Evolutionary conservation across 257 asterid species (phyloP).

Genomic region (Nicotiana sylvestris): DNA sequence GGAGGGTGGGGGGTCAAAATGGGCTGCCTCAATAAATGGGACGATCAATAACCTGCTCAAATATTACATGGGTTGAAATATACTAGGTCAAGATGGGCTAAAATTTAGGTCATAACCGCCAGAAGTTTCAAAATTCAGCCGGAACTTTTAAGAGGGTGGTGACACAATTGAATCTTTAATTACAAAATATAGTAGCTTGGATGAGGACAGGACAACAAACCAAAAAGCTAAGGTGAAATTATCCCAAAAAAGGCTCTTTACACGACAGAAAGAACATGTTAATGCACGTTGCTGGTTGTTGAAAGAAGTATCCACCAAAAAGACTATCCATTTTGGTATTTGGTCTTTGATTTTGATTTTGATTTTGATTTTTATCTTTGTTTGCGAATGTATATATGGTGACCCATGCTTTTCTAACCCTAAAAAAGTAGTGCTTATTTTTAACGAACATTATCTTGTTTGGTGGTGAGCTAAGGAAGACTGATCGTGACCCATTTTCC

Average conservation of each 20-base stretch:
- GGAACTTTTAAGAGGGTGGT: neutral
- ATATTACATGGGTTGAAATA: too few species aligned
- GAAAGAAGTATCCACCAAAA: slow-evolving; percentile 6
- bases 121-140: neutral
- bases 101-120: too few species aligned
- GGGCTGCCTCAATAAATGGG: too few species aligned
- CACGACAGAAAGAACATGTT: slow-evolving; percentile 32
- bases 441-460: slow-evolving; percentile 22
- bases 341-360: neutral
- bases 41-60: too few species aligned
- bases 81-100: too few species aligned
- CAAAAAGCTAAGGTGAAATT: neutral
- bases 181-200: neutral
- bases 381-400: slow-evolving; percentile 14
- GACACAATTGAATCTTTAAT: neutral
- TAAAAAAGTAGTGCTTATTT: slow-evolving; percentile 11
- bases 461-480: slow-evolving; percentile 17
- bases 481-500: neutral
- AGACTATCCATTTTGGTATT: neutral
- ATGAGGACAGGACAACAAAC: neutral
- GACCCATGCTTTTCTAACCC: slow-evolving; percentile 14
- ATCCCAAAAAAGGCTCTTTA: slow-evolving; percentile 14
- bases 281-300: slow-evolving; percentile 22
- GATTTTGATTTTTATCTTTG: slow-evolving; percentile 3
- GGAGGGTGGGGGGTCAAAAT: too few species aligned